Evolutionary conservation across 1,284 basidiomycete genomes (phyloP), one percentile per base, ranked within the genome.

Genomic region (Ustilago xerochloae): DNA sequence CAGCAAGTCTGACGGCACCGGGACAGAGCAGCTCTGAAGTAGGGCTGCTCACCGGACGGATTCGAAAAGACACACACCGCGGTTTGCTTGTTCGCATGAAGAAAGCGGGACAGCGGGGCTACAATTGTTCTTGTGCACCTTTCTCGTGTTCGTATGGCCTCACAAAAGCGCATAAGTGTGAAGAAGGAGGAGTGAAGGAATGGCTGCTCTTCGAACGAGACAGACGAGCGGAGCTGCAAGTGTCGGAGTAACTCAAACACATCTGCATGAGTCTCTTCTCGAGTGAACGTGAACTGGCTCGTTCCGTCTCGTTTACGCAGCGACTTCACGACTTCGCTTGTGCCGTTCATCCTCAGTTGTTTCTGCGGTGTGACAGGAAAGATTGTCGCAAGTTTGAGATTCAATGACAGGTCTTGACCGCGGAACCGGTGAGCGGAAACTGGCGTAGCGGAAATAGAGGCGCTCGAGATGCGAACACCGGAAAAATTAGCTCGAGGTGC

Each of bases 211-310:
- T n/a, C n/a, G n/a, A 15, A 22, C 13, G 35, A 35, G 39, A 47
- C 22, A n/a, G 28, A 48, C 29, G 12, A 47, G 48, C 51, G 51
- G 55, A 63, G 54, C 55, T 68, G 66, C 52, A 62, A 54, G 47
- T 43, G 51, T 33, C 60, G 66, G 66, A 68, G 56, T 68, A 68
- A 68, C 58, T 67, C 50, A 47, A 65, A 50, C 55, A 51, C 32
- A 56, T 43, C 43, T 65, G 56, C 56, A 60, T 50, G 9, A 12
- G 12, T 20, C 10, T 6, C 6, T 4, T 35, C 18, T 26, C 33
- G 35, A 15, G 33, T 30, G 12, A 24, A 12, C 12, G 8, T 48
- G 46, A 36, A 36, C 13, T 16, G 24, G 18, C 18, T 41, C 39
- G n/a, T n/a, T n/a, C n/a, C n/a, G n/a, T n/a, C n/a, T n/a, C n/a